Evolutionary conservation across 106 monocot species (phyloP).

Genomic region (Platanthera zijinensis): DNA sequence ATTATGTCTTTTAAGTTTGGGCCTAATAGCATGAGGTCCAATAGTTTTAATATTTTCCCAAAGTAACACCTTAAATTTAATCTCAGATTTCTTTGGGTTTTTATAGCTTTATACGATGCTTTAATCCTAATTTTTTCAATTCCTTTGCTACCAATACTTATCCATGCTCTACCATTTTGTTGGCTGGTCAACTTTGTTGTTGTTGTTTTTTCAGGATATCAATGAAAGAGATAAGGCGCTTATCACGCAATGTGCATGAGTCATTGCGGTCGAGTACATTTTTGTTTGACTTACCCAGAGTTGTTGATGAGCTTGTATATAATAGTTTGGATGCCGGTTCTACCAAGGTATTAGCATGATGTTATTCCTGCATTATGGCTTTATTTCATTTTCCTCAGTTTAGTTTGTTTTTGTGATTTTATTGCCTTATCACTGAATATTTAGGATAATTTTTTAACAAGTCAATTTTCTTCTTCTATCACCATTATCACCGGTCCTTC

Average conservation of each 20-base stretch:
- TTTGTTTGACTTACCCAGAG: conserved; percentile 75
- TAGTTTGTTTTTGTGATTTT: not conserved
- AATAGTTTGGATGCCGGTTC: conserved; percentile 85
- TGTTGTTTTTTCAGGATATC: not conserved
- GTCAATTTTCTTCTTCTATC: not conserved
- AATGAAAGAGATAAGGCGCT: conserved; percentile 66
- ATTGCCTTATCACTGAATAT: not conserved
- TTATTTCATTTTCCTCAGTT: not conserved
- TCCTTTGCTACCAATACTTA: not conserved
- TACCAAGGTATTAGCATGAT: conserved; percentile 44
- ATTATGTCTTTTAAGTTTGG: no score
- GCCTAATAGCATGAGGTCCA: no score
- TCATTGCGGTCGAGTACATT: conserved; percentile 58
- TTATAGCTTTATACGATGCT: no score
- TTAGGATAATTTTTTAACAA: not conserved
- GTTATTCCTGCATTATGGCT: not conserved
- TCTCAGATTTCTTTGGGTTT: no score
- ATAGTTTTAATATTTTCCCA: no score
- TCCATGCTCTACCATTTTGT: not conserved
- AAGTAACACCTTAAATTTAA: no score
- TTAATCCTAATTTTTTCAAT: not conserved
- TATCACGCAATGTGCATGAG: conserved; percentile 45
- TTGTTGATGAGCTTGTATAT: conserved; percentile 81
- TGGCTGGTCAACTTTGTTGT: not conserved
- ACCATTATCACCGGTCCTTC: not conserved